These are phyloP conservation scores for Xylariaceae sp. DNA, from an alignment of 2,329 filamentous ascomycete species.

Conservation along the genomic window DNA sequence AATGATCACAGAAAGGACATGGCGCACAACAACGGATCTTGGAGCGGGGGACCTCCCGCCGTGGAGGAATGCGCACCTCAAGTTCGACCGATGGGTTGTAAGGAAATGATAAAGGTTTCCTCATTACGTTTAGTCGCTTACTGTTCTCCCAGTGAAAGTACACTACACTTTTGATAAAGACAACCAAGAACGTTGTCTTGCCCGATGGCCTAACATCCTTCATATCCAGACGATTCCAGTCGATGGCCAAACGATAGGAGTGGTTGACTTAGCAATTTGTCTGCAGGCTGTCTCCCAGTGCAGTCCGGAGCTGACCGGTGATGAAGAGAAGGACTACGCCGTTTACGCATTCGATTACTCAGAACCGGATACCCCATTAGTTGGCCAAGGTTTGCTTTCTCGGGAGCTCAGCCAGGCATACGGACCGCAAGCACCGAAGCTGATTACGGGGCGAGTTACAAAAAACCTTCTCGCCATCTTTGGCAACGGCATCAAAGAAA, in stretches of 20 bases:
- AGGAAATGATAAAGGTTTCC: slow-evolving; percentile 30
- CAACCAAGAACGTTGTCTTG: slow-evolving; percentile 82
- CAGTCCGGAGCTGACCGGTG: slow-evolving; percentile 80
- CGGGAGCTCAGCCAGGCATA: slow-evolving; percentile 56
- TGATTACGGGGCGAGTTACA: slow-evolving; percentile 86
- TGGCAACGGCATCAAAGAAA: slow-evolving; percentile 76
- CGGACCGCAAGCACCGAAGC: slow-evolving; percentile 45
- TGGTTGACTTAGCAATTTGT: slow-evolving; percentile 82
- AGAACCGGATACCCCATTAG: slow-evolving; percentile 85
- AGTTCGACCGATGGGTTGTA: slow-evolving; percentile 62
- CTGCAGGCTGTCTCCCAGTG: slow-evolving; percentile 70
- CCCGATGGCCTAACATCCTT: slow-evolving; percentile 73
- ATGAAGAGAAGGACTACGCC: slow-evolving; percentile 76
- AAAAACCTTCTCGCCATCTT: slow-evolving; percentile 82
- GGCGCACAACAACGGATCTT: slow-evolving; percentile 28
- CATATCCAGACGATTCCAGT: slow-evolving; percentile 74
- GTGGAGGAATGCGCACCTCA: slow-evolving; percentile 47
- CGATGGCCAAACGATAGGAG: slow-evolving; percentile 76
- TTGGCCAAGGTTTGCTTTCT: slow-evolving; percentile 93
- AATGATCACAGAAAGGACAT: slow-evolving; percentile 16
- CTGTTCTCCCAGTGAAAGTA: slow-evolving; percentile 68
- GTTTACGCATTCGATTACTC: slow-evolving; percentile 97
- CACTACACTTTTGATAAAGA: slow-evolving; percentile 93
- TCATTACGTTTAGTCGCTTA: slow-evolving; percentile 20
- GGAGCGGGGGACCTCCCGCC: slow-evolving; percentile 25